Percentiles rank a stretch among this genome's conserved stretches.
Evolutionary conservation across 495 filamentous ascomycete genomes (phyloP).

Genomic region (Trichodelitschia bisporula): DNA sequence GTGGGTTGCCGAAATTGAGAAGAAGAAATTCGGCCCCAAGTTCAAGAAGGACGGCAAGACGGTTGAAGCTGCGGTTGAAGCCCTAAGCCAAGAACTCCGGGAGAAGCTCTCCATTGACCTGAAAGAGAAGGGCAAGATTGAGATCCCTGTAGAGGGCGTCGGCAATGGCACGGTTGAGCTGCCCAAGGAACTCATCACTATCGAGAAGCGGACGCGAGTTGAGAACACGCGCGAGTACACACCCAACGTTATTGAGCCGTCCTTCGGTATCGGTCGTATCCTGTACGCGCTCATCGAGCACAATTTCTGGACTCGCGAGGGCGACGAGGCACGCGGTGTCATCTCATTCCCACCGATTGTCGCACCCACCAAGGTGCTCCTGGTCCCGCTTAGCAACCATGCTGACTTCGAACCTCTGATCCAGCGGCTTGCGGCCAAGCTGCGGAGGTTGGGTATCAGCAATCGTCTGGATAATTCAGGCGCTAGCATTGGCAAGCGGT

Average conservation of each 20-base stretch:
- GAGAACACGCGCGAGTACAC: slow-evolving; percentile 55
- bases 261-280: slow-evolving; percentile 64
- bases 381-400: slow-evolving; percentile 39
- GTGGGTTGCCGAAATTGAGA: slow-evolving; percentile 52
- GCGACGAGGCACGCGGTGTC: slow-evolving; percentile 38
- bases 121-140: slow-evolving; percentile 36
- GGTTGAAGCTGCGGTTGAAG: slow-evolving; percentile 43
- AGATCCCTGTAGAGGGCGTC: slow-evolving; percentile 37
- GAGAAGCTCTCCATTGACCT: slow-evolving; percentile 45
- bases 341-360: slow-evolving; percentile 40
- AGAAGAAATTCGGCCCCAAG: slow-evolving; percentile 59
- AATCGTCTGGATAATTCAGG: slow-evolving; percentile 40
- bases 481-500: slow-evolving; percentile 45
- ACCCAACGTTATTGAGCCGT: slow-evolving; percentile 68
- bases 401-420: slow-evolving; percentile 31
- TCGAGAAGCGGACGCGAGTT: slow-evolving; percentile 42
- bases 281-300: slow-evolving; percentile 60
- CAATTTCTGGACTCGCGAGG: slow-evolving; percentile 46
- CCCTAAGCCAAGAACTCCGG: slow-evolving; percentile 39
- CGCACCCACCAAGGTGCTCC: slow-evolving; percentile 43
- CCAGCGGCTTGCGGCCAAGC: slow-evolving; percentile 26
- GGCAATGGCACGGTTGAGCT: slow-evolving; percentile 43
- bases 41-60: slow-evolving; percentile 63
- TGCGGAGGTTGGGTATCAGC: slow-evolving; percentile 32
- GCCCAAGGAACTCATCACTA: slow-evolving; percentile 39